phyloP scores from a whole-genome alignment of 2,329 filamentous ascomycete species.

The Chaetomium olivaceum region DNA sequence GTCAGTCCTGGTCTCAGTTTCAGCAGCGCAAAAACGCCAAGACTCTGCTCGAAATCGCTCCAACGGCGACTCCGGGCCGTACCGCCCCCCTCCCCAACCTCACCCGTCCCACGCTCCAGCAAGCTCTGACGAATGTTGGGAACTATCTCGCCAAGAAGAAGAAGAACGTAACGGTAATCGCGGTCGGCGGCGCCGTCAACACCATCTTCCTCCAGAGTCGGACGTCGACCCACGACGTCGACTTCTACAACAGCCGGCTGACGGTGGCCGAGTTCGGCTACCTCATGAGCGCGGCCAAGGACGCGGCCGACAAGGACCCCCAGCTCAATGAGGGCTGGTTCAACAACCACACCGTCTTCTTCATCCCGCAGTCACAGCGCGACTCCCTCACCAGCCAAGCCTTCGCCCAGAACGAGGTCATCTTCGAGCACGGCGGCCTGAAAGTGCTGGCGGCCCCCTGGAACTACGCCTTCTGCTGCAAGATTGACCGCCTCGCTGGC shows the following conservation, averaged over 20 bases:
- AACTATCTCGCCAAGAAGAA: constrained; percentile 3
- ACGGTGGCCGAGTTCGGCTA: neutral
- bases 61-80: neutral
- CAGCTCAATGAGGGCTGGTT: constrained; percentile 6
- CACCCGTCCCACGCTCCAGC: neutral
- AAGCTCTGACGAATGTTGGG: neutral
- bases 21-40: neutral
- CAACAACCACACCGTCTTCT: constrained; percentile 11
- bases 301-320: neutral
- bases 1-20: constrained; percentile 1
- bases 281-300: neutral
- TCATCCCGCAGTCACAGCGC: constrained; percentile 3
- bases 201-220: constrained; percentile 8
- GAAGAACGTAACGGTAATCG: neutral
- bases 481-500: constrained; percentile 2
- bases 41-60: constrained; percentile 2
- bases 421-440: neutral
- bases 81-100: neutral
- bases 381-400: constrained; percentile 4
- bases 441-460: constrained; percentile 6
- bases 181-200: constrained; percentile 7
- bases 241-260: constrained; percentile 9
- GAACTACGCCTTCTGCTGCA: constrained; percentile 12
- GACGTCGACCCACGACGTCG: neutral
- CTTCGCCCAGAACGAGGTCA: constrained; percentile 1